A percentile compares a stretch with the other conserved stretches of the same genome.
These are phyloP conservation scores for Arabis alpina DNA, from an alignment of 345 rosid genomes.

Conservation along the genomic window DNA sequence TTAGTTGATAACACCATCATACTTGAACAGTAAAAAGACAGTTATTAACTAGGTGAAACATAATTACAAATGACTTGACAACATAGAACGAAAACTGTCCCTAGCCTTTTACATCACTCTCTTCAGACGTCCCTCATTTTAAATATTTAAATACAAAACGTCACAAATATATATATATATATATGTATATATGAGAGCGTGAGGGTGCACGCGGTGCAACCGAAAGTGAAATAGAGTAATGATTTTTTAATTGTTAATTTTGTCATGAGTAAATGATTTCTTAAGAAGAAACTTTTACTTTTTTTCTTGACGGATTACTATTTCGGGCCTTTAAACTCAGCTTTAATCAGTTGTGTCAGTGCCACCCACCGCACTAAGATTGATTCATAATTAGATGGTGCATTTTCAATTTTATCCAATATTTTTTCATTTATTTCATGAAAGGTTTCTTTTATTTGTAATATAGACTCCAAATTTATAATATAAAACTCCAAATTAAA, in stretches of 20 bases:
- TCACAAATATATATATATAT: not conserved
- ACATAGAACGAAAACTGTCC: constrained; percentile 38
- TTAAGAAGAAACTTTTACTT: constrained; percentile 31
- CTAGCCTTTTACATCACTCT: constrained; percentile 33
- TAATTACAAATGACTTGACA: constrained; percentile 35
- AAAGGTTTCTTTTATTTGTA: too few relatives aligned
- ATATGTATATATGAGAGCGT: not conserved
- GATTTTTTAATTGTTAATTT: not conserved
- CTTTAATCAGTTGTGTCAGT: constrained; percentile 60
- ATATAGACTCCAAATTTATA: too few relatives aligned
- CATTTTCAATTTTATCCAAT: constrained; percentile 22
- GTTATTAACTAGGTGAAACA: constrained; percentile 26
- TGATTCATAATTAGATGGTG: constrained; percentile 57
- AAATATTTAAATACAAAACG: constrained; percentile 9
- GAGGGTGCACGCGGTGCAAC: constrained; percentile 21
- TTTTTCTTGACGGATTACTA: constrained; percentile 40
- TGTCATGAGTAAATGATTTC: constrained; percentile 29
- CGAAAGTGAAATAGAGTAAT: constrained; percentile 1
- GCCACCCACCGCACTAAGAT: constrained; percentile 84
- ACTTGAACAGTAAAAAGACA: not conserved
- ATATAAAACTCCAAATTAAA: too few relatives aligned
- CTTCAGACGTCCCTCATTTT: constrained; percentile 1
- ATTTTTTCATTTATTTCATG: constrained; percentile 11
- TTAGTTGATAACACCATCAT: not conserved
- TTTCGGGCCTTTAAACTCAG: constrained; percentile 50